A percentile compares a stretch with the other conserved stretches of the same genome.
Evolutionary conservation across 2,329 filamentous ascomycete genomes (phyloP).

Genomic region (Thielaviopsis euricoi): DNA sequence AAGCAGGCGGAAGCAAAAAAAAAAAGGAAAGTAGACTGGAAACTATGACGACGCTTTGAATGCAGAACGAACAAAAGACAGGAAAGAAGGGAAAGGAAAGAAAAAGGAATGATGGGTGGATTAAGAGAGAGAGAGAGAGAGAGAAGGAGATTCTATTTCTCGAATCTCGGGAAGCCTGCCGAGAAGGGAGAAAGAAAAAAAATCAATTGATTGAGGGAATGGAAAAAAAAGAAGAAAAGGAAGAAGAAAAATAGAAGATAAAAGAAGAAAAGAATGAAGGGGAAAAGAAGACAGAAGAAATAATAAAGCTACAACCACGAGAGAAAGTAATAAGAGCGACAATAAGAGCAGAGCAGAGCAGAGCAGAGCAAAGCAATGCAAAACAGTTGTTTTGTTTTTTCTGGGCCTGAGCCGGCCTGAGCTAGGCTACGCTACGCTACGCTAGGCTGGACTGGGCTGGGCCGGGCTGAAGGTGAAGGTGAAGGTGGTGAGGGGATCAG

Average conservation of each 20-base stretch:
- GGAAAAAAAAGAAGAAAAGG: no score
- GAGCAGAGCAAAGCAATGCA: not conserved
- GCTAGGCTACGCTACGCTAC: no score
- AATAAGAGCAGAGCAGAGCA: not conserved
- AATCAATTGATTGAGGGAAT: not conserved
- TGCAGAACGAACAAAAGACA: not conserved
- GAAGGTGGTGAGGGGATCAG: slow-evolving; percentile 6
- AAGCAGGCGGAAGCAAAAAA: slow-evolving; percentile 7
- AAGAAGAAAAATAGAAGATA: no score
- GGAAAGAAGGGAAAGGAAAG: not conserved
- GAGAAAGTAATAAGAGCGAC: not conserved
- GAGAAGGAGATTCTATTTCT: not conserved
- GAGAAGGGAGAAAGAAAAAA: not conserved
- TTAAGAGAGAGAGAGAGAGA: no score
- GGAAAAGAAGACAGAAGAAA: slow-evolving; percentile 3
- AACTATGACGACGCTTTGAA: not conserved
- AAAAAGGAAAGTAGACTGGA: not conserved
- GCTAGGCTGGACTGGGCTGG: no score
- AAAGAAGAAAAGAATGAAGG: no score
- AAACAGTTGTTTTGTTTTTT: not conserved
- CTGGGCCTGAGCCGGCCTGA: not conserved
- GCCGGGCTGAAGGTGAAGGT: no score
- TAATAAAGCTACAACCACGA: not conserved
- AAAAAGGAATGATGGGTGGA: no score
- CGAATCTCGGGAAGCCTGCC: not conserved